Evolutionary conservation across 805 yeast genomes (phyloP).

Genomic region (Danielia reshetovae): DNA sequence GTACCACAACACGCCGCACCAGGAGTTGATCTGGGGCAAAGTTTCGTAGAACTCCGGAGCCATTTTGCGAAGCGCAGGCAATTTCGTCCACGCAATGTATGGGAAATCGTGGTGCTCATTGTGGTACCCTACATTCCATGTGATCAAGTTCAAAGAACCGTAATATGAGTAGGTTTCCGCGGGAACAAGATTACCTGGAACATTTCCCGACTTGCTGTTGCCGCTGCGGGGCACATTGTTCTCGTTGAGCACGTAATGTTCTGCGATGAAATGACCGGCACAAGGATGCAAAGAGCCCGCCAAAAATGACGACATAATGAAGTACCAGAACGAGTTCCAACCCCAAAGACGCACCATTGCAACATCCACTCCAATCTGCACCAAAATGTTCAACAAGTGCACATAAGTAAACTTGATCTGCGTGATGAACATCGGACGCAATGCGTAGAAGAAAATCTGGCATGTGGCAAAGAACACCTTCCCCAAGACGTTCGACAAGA

Average conservation of each 20-base stretch:
- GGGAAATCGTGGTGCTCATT: slow-evolving; percentile 97
- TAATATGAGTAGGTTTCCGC: slow-evolving; percentile 86
- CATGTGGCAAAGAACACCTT: slow-evolving; percentile 88
- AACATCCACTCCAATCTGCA: slow-evolving; percentile 57
- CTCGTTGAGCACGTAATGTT: slow-evolving; percentile 69
- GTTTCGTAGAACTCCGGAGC: slow-evolving; percentile 82
- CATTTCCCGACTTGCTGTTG: slow-evolving; percentile 21
- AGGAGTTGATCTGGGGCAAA: slow-evolving; percentile 69
- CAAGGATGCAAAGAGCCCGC: slow-evolving; percentile 93
- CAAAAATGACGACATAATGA: slow-evolving; percentile 71
- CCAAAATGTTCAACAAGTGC: slow-evolving; percentile 64
- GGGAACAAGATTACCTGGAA: slow-evolving; percentile 40
- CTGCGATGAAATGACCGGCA: slow-evolving; percentile 96
- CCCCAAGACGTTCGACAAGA: slow-evolving; percentile 74
- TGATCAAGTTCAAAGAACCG: slow-evolving; percentile 69
- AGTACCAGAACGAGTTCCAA: slow-evolving; percentile 56
- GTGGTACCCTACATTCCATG: slow-evolving; percentile 94
- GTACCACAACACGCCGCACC: slow-evolving; percentile 73
- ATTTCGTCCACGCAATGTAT: slow-evolving; percentile 82
- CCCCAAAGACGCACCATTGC: slow-evolving; percentile 62
- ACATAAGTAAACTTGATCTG: slow-evolving; percentile 68
- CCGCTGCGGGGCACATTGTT: slow-evolving; percentile 42
- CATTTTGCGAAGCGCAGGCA: slow-evolving; percentile 58
- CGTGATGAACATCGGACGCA: slow-evolving; percentile 85
- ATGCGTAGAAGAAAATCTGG: slow-evolving; percentile 84